Base-by-base conservation (phyloP, 2,329 filamentous ascomycete genomes). In the Nannizziopsis arthrosporioides region DNA sequence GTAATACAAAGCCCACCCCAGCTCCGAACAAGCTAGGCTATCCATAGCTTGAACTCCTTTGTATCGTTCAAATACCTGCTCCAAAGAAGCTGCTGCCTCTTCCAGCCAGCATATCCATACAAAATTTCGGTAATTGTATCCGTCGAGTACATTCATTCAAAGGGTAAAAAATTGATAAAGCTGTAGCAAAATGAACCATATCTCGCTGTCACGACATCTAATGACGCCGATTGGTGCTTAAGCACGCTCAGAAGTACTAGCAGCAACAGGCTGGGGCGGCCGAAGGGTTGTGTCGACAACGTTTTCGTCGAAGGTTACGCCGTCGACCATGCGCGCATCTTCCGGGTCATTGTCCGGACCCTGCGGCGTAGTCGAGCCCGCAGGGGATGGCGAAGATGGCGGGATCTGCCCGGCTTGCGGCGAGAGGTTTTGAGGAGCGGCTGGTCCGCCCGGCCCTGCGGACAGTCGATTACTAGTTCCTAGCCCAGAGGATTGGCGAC, bases 261-360 rank as follows among this genome's bases (percentile, higher is more conserved):
- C 31, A 5, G n/a, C 18, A 9, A 72, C 65, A 12, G 76, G 69
- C 1, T 78, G 68, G 1, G 78, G 77, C 0, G 77, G 74, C 17
- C 74, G 68, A 44, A 75, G 74, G 1, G 80, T 82, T 2, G 80
- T 84, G 62, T 85, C 81, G 18, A 84, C 72, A 53, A 81, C 72
- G 51, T 79, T 74, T 36, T 71, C 62, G 32, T 76, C 73, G 57
- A 82, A 81, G 2, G 79, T 76, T 36, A 84, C 73, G 1, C 81
- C 81, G 59, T 85, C 80, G 48, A 84, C 68, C 73, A 82, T 80
- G 44, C 76, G 74, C 14, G 80, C 79, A 57, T 84, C 79, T 2
- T 54, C 54, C 65, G 19, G 73, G 63, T 66, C 66, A 15, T 48
- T 17, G 9, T 48, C 38, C 12, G 17, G 30, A 5, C 17, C 46